phyloP scores from a whole-genome alignment of 2,329 filamentous ascomycete species.

The Aspergillus aculeatus region DNA sequence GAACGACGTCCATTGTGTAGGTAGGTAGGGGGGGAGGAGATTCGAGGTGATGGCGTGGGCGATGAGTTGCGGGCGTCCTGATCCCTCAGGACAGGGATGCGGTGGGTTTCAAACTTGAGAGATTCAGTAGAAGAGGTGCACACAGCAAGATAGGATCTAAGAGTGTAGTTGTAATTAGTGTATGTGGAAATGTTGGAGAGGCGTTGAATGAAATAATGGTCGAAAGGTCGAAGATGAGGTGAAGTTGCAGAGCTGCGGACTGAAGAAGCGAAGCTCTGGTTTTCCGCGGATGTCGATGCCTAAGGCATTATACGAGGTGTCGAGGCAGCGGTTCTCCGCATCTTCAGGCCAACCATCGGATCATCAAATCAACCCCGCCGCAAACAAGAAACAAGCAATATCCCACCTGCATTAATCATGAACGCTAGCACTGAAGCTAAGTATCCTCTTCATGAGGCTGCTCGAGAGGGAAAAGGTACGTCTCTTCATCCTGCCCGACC shows the following conservation, averaged over 20 bases:
- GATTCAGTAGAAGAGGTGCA: background rate
- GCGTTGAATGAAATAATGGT: background rate
- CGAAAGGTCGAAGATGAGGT: background rate
- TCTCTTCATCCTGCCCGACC: background rate
- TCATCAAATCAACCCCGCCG: conserved; percentile 4
- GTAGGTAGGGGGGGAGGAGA: background rate
- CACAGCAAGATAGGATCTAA: background rate
- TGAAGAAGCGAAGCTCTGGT: conserved; percentile 8
- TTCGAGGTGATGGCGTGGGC: conserved; percentile 1
- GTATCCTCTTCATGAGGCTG: conserved; percentile 83
- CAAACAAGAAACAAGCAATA: background rate
- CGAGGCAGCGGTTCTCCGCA: background rate
- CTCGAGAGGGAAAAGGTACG: conserved; percentile 78
- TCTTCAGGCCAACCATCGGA: background rate
- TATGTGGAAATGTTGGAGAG: background rate
- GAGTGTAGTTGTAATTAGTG: background rate
- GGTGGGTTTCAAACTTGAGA: background rate
- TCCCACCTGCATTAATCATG: conserved; percentile 30
- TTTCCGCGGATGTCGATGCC: conserved; percentile 10
- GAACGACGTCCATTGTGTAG: conserved; percentile 31
- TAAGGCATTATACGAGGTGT: conserved; percentile 12
- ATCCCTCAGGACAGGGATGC: conserved; percentile 7
- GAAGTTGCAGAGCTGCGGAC: background rate
- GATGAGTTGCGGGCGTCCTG: conserved; percentile 20
- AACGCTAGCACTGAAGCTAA: conserved; percentile 54